These are phyloP conservation scores for Tarenaya hassleriana DNA, from an alignment of 345 rosid species.

Conservation along the genomic window DNA sequence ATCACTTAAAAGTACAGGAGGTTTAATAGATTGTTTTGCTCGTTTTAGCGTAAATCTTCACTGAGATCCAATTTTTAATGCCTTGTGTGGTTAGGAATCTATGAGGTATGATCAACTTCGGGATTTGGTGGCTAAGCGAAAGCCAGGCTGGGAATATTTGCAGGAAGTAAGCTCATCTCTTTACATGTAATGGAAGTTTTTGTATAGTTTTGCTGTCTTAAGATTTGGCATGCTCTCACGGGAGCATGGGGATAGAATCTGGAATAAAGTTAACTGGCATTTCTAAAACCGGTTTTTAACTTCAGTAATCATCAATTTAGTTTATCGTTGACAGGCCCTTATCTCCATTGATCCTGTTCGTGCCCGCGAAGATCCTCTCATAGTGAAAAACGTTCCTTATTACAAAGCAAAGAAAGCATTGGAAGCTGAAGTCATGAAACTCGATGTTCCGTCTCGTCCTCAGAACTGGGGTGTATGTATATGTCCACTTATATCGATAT, in stretches of 20 bases:
- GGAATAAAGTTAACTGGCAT: no score
- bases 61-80: conserved; percentile 11
- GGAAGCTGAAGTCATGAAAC: conserved; percentile 69
- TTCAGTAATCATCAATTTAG: conserved; percentile 16
- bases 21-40: conserved; percentile 7
- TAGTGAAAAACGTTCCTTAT: conserved; percentile 73
- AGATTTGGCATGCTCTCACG: no score
- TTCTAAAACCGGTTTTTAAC: no score
- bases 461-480: conserved; percentile 84
- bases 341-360: conserved; percentile 76
- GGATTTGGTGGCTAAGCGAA: conserved; percentile 68
- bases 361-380: conserved; percentile 71
- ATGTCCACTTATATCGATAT: no score
- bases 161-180: conserved; percentile 60
- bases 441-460: conserved; percentile 78
- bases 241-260: no score
- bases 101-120: conserved; percentile 83
- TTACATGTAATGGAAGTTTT: not conserved
- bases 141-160: conserved; percentile 91
- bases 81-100: conserved; percentile 55
- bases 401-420: conserved; percentile 81
- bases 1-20: not conserved
- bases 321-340: conserved; percentile 49
- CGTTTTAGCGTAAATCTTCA: conserved; percentile 5
- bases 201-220: no score